Conservation (phyloP, 2,329 filamentous ascomycete species). For the Didymella lethalis region DNA sequence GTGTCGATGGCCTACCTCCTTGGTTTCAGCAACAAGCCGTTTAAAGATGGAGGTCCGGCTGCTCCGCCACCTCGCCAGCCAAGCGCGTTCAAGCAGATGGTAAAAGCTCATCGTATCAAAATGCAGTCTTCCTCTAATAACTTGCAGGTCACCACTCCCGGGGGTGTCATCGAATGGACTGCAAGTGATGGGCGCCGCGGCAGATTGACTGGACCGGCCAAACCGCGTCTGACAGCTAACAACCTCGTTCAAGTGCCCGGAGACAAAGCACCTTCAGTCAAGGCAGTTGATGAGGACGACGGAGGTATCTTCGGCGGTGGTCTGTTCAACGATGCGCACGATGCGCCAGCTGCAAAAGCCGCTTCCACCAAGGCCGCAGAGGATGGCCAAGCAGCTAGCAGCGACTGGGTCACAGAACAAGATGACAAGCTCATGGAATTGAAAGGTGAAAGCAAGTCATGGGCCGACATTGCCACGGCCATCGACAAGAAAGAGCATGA, state of each 20-base stretch:
- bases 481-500: slow-evolving; percentile 34
- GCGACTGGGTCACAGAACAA: slow-evolving; percentile 46
- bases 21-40: slow-evolving; percentile 42
- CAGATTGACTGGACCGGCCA: slow-evolving; percentile 29
- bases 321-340: background rate
- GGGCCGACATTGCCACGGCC: slow-evolving; percentile 42
- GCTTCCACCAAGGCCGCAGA: background rate
- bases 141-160: slow-evolving; percentile 30
- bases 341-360: background rate
- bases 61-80: slow-evolving; percentile 20
- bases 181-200: slow-evolving; percentile 47
- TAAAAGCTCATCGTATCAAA: background rate
- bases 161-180: slow-evolving; percentile 42
- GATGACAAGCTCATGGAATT: slow-evolving; percentile 52
- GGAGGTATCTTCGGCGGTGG: background rate
- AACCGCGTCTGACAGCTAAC: slow-evolving; percentile 24
- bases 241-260: slow-evolving; percentile 27
- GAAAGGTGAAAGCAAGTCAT: slow-evolving; percentile 41
- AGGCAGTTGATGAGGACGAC: background rate
- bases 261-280: slow-evolving; percentile 7
- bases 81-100: slow-evolving; percentile 26
- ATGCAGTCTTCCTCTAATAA: background rate
- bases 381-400: background rate
- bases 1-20: slow-evolving; percentile 42
- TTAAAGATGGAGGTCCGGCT: slow-evolving; percentile 33